Evolutionary conservation across 805 yeast genomes (phyloP).

Genomic region (Priceomyces fermenticarens): DNA sequence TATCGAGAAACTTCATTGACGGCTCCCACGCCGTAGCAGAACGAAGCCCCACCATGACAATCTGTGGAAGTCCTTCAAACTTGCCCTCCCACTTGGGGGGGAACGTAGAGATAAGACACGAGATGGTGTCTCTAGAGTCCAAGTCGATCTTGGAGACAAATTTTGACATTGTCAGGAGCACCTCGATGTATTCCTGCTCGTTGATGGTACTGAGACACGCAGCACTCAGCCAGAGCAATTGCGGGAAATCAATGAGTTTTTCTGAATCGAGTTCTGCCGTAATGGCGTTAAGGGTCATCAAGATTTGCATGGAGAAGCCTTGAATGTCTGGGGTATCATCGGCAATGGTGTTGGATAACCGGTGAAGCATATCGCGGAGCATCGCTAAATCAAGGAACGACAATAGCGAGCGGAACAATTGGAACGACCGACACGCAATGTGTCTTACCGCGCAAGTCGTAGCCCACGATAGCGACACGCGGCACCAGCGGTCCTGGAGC

Average conservation of each 20-base stretch:
- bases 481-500: constrained; percentile 81
- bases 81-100: constrained; percentile 96
- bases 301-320: constrained; percentile 94
- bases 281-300: constrained; percentile 92
- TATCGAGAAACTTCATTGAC: constrained; percentile 69
- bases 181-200: constrained; percentile 90
- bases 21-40: constrained; percentile 79
- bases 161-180: constrained; percentile 74
- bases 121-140: constrained; percentile 80
- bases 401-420: constrained; percentile 81
- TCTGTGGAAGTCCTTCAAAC: constrained; percentile 82
- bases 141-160: constrained; percentile 84
- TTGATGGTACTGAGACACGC: constrained; percentile 89
- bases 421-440: constrained; percentile 94
- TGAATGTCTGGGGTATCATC: constrained; percentile 89
- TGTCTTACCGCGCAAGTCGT: constrained; percentile 97
- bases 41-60: constrained; percentile 77
- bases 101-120: constrained; percentile 77
- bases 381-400: constrained; percentile 79
- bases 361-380: constrained; percentile 90
- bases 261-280: constrained; percentile 81
- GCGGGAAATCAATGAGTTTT: constrained; percentile 83
- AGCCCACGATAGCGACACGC: constrained; percentile 85
- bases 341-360: constrained; percentile 88
- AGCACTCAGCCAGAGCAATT: constrained; percentile 90